Evolutionary conservation across 75 land plant genomes (phyloP), one percentile per base, ranked within the genome.

Genomic region (Pinus taeda): DNA sequence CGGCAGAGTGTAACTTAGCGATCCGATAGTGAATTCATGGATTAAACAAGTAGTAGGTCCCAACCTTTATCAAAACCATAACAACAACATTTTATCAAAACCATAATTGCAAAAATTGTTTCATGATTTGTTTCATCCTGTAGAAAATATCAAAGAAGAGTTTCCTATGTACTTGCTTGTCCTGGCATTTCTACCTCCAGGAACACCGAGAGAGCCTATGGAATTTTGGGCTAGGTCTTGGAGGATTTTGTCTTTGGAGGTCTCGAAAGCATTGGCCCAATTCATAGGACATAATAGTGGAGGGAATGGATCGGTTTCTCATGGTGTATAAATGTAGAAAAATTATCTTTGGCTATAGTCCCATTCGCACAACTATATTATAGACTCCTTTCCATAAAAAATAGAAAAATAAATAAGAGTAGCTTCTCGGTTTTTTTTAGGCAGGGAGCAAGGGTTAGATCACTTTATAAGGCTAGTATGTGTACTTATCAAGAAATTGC

Each of bases 201-300:
- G 90, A 57, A 93, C 93, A 26, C 96, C 93, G 3, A 85, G 77
- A 12, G 99, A 96, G 88, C 93, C 97, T 22, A 93, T 96, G 95
- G 99, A 96, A 86, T 96, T 93, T 73, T 84, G 93, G 12, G 85
- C 97, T 0, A 78, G 99, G 36, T 92, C 94, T 0, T 96, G 99
- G 99, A 94, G 96, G 79, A 78, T 93, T 42, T 42, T 93, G 1
- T 84, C 96, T 13, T 67, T 79, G 78, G 96, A 93, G 73, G 87
- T 93, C 57, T 77, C 93, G 4, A 92, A 87, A 36, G 93, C 96
- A 22, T 80, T 93, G 14, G 70, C 79, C 61, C 4, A 53, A 5
- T 26, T 14, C 15, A 30, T 36, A 12, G 75, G 56, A 9, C 55
- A 29, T 57, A 53, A 57, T 37, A 59, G 57, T 39, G 75, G 64